Evolutionary conservation across 805 yeast genomes (phyloP).

Genomic region (Candida andamanensis): DNA sequence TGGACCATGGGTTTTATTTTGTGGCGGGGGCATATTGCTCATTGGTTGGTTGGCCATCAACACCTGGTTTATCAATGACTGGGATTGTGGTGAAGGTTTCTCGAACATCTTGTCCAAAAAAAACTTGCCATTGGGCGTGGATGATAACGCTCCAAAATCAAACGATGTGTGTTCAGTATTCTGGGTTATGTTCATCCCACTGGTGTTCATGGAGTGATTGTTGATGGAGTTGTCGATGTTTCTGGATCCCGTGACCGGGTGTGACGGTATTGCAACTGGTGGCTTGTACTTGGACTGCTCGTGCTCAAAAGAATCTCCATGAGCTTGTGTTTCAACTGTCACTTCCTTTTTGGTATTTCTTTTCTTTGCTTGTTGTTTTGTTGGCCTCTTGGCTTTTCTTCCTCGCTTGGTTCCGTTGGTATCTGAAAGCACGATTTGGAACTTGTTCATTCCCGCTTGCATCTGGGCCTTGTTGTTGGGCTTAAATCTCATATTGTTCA

Average conservation of each 20-base stretch:
- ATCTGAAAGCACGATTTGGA: slow-evolving; percentile 44
- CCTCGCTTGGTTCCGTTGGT: slow-evolving; percentile 18
- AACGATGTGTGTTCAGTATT: slow-evolving; percentile 36
- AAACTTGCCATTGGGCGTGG: slow-evolving; percentile 38
- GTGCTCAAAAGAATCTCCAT: too few relatives aligned
- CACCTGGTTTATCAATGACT: slow-evolving; percentile 14
- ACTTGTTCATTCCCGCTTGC: slow-evolving; percentile 40
- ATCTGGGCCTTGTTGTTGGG: slow-evolving; percentile 21
- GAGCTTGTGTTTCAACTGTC: slow-evolving; percentile 6
- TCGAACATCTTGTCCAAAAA: slow-evolving; percentile 37
- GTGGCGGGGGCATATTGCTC: slow-evolving; percentile 26
- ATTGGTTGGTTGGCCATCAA: slow-evolving; percentile 11
- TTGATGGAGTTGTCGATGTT: too few relatives aligned
- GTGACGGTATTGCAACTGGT: slow-evolving; percentile 11
- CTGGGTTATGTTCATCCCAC: slow-evolving; percentile 28
- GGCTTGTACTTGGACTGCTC: too few relatives aligned
- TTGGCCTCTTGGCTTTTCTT: slow-evolving; percentile 9
- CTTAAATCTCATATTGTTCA: slow-evolving; percentile 10
- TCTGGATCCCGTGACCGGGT: slow-evolving; percentile 20
- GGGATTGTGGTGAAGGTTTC: slow-evolving; percentile 31
- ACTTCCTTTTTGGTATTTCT: slow-evolving; percentile 6
- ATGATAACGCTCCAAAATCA: slow-evolving; percentile 27
- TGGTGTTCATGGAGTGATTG: slow-evolving; percentile 19
- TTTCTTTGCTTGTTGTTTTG: slow-evolving; percentile 1
- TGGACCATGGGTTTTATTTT: slow-evolving; percentile 5